Base-by-base conservation (phyloP, 306 rosid genomes). In the Cajanus cajan region DNA sequence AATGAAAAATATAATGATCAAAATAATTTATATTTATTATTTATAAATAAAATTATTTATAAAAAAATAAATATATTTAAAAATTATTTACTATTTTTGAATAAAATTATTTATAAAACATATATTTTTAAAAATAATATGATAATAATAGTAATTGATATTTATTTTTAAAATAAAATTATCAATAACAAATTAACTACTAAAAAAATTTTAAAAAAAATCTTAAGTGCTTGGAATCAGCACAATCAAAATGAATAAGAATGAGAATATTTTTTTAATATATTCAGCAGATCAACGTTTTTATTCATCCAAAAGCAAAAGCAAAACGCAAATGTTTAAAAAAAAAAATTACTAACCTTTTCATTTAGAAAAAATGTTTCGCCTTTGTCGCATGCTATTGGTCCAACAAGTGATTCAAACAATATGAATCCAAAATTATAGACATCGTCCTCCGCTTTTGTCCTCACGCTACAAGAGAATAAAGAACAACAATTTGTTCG, bases 361-460 rank as follows among this genome's bases (percentile, higher is more conserved):
- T 93, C 96, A 73, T 86, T 88, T 48, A 89, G 88, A 73, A 93
- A 86, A 83, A 87, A 87, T 22, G 89, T 54, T 82, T 93, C 93
- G 37, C 91, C 90, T 80, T 78, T 86, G 43, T 87, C 94, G 15
- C 82, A 84, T 34, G 86, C 89, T 61, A 89, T 74, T 8, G 96
- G 85, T 37, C 98, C 94, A 48, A 87, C 93, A 13, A 93, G 96
- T 48, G 98, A 89, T 78, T 93, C 94, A 21, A 93, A 89, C 77
- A 93, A 78, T 82, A 93, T 87, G 76, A 88, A 87, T 50, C 98
- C 98, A 33, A 91, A 93, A 84, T 87, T 87, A 88, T 93, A 89
- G 69, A 93, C 98, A 83, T 89, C 98, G 57, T 88, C 86, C 80
- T 90, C 91, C 61, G 16, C 14, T 31, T 79, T 69, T 74, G 75